phyloP scores from a whole-genome alignment of 768 basidiomycete species.

The Heimioporus sp. region DNA sequence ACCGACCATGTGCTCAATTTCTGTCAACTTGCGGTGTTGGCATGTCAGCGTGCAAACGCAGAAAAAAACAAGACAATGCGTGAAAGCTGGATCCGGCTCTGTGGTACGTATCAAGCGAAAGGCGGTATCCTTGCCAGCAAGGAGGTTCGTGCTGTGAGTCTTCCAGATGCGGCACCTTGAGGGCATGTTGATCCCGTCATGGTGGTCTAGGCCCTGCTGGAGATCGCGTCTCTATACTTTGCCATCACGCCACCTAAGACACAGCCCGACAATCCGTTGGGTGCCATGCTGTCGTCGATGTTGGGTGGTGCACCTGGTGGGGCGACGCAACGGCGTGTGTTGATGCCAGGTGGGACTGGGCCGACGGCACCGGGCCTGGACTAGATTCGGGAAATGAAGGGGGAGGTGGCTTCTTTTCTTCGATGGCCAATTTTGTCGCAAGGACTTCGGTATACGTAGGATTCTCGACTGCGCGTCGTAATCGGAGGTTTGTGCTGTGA shows the following conservation, averaged over 20 bases:
- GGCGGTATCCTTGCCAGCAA: constrained; percentile 58
- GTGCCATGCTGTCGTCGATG: constrained; percentile 85
- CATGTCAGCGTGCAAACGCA: constrained; percentile 85
- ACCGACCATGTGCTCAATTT: constrained; percentile 82
- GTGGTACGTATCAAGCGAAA: constrained; percentile 78
- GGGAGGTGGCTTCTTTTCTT: constrained; percentile 7
- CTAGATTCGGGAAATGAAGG: constrained; percentile 8
- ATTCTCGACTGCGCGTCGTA: constrained; percentile 3
- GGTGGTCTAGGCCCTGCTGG: constrained; percentile 54
- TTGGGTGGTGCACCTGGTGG: constrained; percentile 65
- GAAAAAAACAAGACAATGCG: constrained; percentile 73
- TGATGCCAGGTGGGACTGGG: constrained; percentile 25
- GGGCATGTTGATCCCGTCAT: not conserved
- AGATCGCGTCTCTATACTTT: constrained; percentile 78
- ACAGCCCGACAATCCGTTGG: constrained; percentile 76
- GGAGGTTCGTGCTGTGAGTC: constrained; percentile 63
- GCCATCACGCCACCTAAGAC: constrained; percentile 76
- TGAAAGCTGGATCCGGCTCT: constrained; percentile 83
- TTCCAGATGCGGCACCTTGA: not conserved
- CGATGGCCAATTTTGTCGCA: constrained; percentile 5
- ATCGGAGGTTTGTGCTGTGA: constrained; percentile 5
- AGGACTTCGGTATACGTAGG: constrained; percentile 6
- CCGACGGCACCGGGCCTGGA: constrained; percentile 29
- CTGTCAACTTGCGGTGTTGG: constrained; percentile 81
- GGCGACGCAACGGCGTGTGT: constrained; percentile 24